A percentile compares a stretch with the other conserved stretches of the same genome.
Evolutionary conservation across 768 basidiomycete species (phyloP).

Genomic region (Lyophyllum decastes): DNA sequence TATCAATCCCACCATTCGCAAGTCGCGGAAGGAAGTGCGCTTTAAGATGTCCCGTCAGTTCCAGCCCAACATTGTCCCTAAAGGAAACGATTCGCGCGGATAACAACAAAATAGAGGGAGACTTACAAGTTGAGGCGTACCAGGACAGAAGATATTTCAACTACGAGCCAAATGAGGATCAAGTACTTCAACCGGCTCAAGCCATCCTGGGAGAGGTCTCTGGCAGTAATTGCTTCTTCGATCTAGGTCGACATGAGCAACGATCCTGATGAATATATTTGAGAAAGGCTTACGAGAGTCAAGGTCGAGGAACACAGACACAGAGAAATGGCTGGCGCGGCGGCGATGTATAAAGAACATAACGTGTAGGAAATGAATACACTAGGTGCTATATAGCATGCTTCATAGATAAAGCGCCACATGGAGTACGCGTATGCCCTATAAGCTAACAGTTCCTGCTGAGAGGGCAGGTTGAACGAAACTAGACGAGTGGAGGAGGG

Average conservation of each 20-base stretch:
- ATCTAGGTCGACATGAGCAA: slow-evolving; percentile 6
- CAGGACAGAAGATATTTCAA: slow-evolving; percentile 20
- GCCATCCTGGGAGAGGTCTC: slow-evolving; percentile 2
- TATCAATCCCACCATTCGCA: slow-evolving; percentile 29
- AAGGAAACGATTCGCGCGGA: background rate
- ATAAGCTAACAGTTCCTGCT: background rate
- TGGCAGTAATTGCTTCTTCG: slow-evolving; percentile 9
- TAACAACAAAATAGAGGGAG: background rate
- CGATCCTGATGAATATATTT: background rate
- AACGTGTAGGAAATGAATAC: slow-evolving; percentile 25
- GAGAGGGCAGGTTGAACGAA: slow-evolving; percentile 4
- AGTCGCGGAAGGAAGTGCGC: slow-evolving; percentile 40
- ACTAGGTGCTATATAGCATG: slow-evolving; percentile 22
- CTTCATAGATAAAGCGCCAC: slow-evolving; percentile 22
- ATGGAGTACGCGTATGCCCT: slow-evolving; percentile 11
- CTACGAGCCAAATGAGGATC: slow-evolving; percentile 28
- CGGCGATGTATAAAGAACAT: slow-evolving; percentile 28
- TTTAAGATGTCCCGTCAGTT: slow-evolving; percentile 32
- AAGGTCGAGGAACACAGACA: slow-evolving; percentile 33
- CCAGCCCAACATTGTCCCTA: slow-evolving; percentile 19
- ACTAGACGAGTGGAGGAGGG: background rate
- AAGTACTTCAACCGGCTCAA: slow-evolving; percentile 14
- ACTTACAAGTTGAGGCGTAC: slow-evolving; percentile 3
- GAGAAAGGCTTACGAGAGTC: slow-evolving; percentile 27
- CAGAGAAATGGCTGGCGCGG: slow-evolving; percentile 35